A percentile compares a stretch with the other conserved stretches of the same genome.
Evolutionary conservation across 2,329 filamentous ascomycete genomes (phyloP).

Genomic region (Hypoxylon sp.): DNA sequence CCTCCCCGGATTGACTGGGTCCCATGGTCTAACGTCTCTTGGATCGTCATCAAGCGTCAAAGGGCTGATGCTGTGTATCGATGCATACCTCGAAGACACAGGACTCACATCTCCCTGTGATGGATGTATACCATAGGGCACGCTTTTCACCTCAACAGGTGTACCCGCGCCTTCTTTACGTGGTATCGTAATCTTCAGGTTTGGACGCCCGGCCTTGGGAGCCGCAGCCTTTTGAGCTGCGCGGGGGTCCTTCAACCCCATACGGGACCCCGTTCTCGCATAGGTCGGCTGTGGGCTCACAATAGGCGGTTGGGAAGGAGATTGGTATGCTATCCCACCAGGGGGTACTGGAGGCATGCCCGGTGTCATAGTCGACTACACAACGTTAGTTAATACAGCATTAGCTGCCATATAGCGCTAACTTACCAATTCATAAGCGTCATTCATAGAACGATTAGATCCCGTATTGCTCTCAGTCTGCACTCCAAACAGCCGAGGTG

Average conservation of each 20-base stretch:
- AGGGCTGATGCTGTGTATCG: slow-evolving; percentile 7
- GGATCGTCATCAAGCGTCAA: not conserved
- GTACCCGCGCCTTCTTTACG: not conserved
- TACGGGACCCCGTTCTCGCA: not conserved
- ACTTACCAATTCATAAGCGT: slow-evolving; percentile 31
- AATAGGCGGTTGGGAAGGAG: slow-evolving; percentile 2
- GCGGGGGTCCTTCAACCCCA: not conserved
- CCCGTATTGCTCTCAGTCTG: not conserved
- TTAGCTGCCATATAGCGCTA: not conserved
- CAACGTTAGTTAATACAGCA: slow-evolving; percentile 8
- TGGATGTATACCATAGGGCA: not conserved
- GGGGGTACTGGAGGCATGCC: not conserved
- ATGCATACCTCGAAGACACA: slow-evolving; percentile 7
- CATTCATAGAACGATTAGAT: not conserved
- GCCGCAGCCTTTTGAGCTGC: slow-evolving; percentile 3
- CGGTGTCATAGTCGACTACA: slow-evolving; percentile 10
- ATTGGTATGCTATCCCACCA: not conserved
- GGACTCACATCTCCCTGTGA: slow-evolving; percentile 4
- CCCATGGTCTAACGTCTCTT: slow-evolving; percentile 3
- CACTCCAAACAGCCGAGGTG: slow-evolving; percentile 29
- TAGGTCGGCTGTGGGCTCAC: slow-evolving; percentile 11
- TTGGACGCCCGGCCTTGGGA: not conserved
- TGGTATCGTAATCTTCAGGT: slow-evolving; percentile 4
- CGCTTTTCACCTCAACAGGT: slow-evolving; percentile 1
- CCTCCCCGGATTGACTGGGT: slow-evolving; percentile 2